Percentiles rank a stretch among this genome's conserved stretches.
Evolutionary conservation across 2,329 filamentous ascomycete species (phyloP).

Genomic region (Fusarium illudens): DNA sequence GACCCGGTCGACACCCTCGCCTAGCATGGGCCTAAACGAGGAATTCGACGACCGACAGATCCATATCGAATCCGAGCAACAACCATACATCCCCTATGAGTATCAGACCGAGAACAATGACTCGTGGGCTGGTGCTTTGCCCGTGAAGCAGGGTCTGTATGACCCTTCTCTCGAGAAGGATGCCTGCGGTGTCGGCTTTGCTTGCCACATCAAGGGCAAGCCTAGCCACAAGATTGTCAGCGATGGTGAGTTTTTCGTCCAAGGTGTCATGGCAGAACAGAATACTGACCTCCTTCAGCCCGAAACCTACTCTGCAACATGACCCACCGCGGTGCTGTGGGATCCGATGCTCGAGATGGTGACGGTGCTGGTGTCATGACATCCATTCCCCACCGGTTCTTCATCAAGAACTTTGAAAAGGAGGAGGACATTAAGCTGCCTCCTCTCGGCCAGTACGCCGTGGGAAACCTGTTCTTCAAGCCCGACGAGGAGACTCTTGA

Average conservation of each 20-base stretch:
- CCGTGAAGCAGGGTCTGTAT: constrained; percentile 98
- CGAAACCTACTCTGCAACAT: constrained; percentile 98
- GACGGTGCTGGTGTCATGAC: constrained; percentile 99
- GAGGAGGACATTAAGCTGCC: constrained; percentile 90
- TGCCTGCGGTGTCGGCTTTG: constrained; percentile 99
- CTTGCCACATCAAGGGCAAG: constrained; percentile 97
- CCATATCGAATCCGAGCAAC: constrained; percentile 67
- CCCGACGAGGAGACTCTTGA: constrained; percentile 89
- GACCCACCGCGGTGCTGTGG: constrained; percentile 98
- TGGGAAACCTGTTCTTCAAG: constrained; percentile 98
- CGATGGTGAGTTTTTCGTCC: constrained; percentile 76
- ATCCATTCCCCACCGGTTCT: constrained; percentile 97
- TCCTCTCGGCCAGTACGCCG: constrained; percentile 90
- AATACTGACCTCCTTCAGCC: constrained; percentile 58
- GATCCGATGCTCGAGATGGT: constrained; percentile 96
- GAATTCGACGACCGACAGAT: constrained; percentile 75
- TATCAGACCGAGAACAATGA: constrained; percentile 86
- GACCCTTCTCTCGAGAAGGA: constrained; percentile 97
- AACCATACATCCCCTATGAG: constrained; percentile 76
- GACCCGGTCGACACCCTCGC: constrained; percentile 55
- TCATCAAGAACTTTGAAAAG: constrained; percentile 96
- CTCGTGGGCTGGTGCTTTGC: constrained; percentile 93
- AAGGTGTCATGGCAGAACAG: no score
- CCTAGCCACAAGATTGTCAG: constrained; percentile 98
- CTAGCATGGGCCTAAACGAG: constrained; percentile 73